phyloP scores from a whole-genome alignment of 306 rosid species.

The Vigna mungo region DNA sequence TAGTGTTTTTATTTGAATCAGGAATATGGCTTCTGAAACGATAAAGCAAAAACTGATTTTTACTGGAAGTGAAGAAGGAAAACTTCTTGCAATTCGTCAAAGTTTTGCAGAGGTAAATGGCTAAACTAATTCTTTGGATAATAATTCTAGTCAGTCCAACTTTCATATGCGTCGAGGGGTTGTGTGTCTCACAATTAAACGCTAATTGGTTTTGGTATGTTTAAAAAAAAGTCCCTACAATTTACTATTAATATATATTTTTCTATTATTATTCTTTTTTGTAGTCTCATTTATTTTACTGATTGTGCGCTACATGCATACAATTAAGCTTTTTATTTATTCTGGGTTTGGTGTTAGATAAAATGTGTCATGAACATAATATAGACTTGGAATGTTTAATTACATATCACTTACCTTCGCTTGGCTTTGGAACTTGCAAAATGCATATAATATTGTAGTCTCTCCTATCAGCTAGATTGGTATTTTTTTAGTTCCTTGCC shows the following conservation, averaged over 20 bases:
- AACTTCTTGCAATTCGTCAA: slow-evolving; percentile 88
- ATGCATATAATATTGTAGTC: slow-evolving; percentile 12
- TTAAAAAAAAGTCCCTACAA: slow-evolving; percentile 2
- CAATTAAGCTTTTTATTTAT: slow-evolving; percentile 10
- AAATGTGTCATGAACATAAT: slow-evolving; percentile 11
- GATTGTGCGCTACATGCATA: slow-evolving; percentile 9
- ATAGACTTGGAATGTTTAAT: slow-evolving; percentile 31
- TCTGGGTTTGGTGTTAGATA: slow-evolving; percentile 20
- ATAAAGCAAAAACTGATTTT: slow-evolving; percentile 83
- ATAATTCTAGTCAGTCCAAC: slow-evolving; percentile 16
- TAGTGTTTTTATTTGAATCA: slow-evolving; percentile 50
- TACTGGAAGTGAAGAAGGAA: slow-evolving; percentile 96
- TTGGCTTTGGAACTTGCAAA: slow-evolving; percentile 8
- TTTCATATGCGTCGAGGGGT: too few species aligned
- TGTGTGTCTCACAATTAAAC: slow-evolving; percentile 18
- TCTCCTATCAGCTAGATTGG: background rate
- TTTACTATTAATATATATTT: slow-evolving; percentile 20
- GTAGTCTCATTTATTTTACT: background rate
- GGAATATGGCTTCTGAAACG: slow-evolving; percentile 92
- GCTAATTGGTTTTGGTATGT: slow-evolving; percentile 1
- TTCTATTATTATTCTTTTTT: slow-evolving; percentile 9
- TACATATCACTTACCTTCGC: background rate
- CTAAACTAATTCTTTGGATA: slow-evolving; percentile 31
- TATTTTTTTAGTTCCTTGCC: slow-evolving; percentile 27
- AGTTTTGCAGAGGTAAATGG: slow-evolving; percentile 83